phyloP scores from a whole-genome alignment of 441 rosid species.

The Eutrema salsugineum region DNA sequence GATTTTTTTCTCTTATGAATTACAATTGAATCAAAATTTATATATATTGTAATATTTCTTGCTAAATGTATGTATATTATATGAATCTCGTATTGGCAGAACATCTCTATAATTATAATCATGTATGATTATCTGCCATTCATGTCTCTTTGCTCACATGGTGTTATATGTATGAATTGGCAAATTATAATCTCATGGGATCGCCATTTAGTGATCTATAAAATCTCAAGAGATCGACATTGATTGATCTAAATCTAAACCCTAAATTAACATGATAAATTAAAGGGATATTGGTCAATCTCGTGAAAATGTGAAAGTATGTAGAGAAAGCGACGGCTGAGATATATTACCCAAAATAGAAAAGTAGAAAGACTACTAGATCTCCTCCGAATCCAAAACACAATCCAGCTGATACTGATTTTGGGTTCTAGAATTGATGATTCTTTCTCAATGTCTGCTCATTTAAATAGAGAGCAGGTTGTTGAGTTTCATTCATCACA shows the following conservation, averaged over 20 bases:
- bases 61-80: not conserved
- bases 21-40: not conserved
- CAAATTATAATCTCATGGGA: constrained; percentile 3
- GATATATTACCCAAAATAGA: constrained; percentile 15
- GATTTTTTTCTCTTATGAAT: not conserved
- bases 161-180: not conserved
- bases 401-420: constrained; percentile 15
- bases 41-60: not conserved
- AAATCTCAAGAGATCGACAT: not conserved
- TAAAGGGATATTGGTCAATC: not conserved
- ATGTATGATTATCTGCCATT: constrained; percentile 16
- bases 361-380: constrained; percentile 2
- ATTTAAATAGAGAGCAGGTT: not conserved
- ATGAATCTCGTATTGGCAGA: not conserved
- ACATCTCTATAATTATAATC: not conserved
- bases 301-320: not conserved
- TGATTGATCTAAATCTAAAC: constrained; percentile 18
- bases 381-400: constrained; percentile 21
- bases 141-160: not conserved
- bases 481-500: not conserved
- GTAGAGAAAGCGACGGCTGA: not conserved
- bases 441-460: not conserved
- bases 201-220: constrained; percentile 5
- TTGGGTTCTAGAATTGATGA: not conserved
- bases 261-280: not conserved